phyloP scores from a whole-genome alignment of 371 early-diverging fungal genomes.

The Quaeritorhiza haematococci region DNA sequence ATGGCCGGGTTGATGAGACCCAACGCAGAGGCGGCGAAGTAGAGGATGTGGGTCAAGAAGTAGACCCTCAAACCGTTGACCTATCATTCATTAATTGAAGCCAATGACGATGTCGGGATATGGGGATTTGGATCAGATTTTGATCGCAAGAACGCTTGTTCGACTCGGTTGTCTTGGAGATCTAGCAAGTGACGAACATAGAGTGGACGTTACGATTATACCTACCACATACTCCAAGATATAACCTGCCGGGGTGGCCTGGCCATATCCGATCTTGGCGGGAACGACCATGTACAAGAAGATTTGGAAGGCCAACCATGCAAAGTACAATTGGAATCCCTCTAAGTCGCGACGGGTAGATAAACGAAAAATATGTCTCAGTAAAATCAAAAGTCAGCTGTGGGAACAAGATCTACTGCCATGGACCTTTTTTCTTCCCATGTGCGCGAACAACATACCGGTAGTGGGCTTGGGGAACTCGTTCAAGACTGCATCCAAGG shows the following conservation, averaged over 20 bases:
- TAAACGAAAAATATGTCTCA: too few relatives aligned
- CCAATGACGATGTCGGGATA: too few relatives aligned
- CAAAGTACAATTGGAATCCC: conserved; percentile 50
- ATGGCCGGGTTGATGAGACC: conserved; percentile 57
- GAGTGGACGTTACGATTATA: not conserved
- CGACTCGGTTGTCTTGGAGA: too few relatives aligned
- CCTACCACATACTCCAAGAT: conserved; percentile 55
- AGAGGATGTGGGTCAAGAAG: conserved; percentile 66
- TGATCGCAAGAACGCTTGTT: too few relatives aligned
- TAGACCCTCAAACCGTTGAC: conserved; percentile 74
- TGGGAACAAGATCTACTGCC: too few relatives aligned
- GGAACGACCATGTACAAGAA: conserved; percentile 61
- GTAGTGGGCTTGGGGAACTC: conserved; percentile 35
- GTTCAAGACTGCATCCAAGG: conserved; percentile 4
- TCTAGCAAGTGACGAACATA: too few relatives aligned
- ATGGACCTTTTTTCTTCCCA: too few relatives aligned
- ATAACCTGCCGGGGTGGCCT: conserved; percentile 78
- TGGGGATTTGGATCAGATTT: too few relatives aligned
- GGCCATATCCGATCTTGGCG: conserved; percentile 65
- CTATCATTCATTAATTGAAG: conserved; percentile 16
- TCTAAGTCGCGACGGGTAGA: conserved; percentile 14
- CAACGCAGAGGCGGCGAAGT: conserved; percentile 48
- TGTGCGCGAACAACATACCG: conserved; percentile 13
- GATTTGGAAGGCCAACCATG: conserved; percentile 70
- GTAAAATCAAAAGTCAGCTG: too few relatives aligned